Base-by-base conservation (phyloP, 1,139 yeast genomes). In the Kodamaea alishanica region DNA sequence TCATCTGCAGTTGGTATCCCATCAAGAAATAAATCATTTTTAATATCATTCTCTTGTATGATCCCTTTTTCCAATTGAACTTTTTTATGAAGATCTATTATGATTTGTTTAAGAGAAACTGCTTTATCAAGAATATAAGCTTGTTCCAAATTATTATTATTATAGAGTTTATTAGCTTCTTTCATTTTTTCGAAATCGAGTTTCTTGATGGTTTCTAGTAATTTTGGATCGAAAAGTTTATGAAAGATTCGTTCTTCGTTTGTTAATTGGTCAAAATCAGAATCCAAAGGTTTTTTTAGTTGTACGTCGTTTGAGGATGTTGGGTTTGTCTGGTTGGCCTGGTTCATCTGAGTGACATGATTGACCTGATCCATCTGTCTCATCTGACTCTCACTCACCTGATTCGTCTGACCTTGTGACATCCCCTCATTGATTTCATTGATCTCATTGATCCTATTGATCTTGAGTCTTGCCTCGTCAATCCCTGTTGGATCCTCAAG, bases 341-440 rank as follows among this genome's bases (percentile, higher is more conserved):
- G 31, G 2, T 11, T 20, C 4, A 25, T 22, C 20, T 24, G 28
- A 37, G n/a, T n/a, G n/a, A n/a, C n/a, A n/a, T 24, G 44, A 46
- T 25, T 52, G 50, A 5, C 28, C 35, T 23, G 31, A 2, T 11
- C 11, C 4, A 25, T 22, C 20, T 24, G 28, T 35, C 20, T 15
- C 20, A 15, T 15, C 20, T 15, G 20, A 15, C 20, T 15, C 20
- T 15, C 10, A 4, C 4, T 10, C 4, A 10, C 4, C 20, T 15
- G 20, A 15, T 15, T 15, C 4, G 20, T 15, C 20, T 15, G 20
- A 15, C 20, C 20, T 12, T 33, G 23, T 22, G 30, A 35, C 20
- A 32, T 24, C 7, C 33, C 31, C 6, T 43, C 41, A 27, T 81
- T 81, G 27, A 79, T 62, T 8, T 59, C 61, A 51, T 80, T 77